Evolutionary conservation across 2,329 filamentous ascomycete species (phyloP).

Genomic region (Geosmithia flava): DNA sequence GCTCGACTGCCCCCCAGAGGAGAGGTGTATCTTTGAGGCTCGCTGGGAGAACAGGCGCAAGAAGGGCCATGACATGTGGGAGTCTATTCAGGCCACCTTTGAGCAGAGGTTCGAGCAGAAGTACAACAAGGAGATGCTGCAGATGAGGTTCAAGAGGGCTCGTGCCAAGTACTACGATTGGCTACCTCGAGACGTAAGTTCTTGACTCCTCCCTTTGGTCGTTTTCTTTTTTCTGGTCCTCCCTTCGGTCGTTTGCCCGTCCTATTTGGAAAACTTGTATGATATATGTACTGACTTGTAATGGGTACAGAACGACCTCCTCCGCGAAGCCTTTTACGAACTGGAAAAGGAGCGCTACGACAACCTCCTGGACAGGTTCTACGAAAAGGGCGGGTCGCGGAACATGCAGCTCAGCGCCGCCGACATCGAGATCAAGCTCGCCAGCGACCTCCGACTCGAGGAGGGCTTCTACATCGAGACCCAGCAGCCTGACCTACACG

Average conservation of each 20-base stretch:
- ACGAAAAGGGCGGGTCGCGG: slow-evolving; percentile 34
- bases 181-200: slow-evolving; percentile 36
- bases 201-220: no score
- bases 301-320: slow-evolving; percentile 21
- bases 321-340: slow-evolving; percentile 24
- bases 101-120: slow-evolving; percentile 18
- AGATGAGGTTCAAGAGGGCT: slow-evolving; percentile 43
- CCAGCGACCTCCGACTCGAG: slow-evolving; percentile 8
- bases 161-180: slow-evolving; percentile 35
- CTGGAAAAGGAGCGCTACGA: slow-evolving; percentile 31
- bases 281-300: neutral
- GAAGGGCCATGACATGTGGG: slow-evolving; percentile 48
- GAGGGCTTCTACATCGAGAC: slow-evolving; percentile 21
- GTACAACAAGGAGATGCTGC: slow-evolving; percentile 33
- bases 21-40: slow-evolving; percentile 36
- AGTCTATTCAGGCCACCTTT: slow-evolving; percentile 34
- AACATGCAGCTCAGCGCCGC: slow-evolving; percentile 33
- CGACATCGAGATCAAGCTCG: slow-evolving; percentile 2
- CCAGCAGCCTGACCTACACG: slow-evolving; percentile 2
- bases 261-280: no score
- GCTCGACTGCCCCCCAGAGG: slow-evolving; percentile 30
- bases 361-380: slow-evolving; percentile 28
- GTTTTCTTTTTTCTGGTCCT: neutral
- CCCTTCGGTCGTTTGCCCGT: no score
- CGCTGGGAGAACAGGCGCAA: slow-evolving; percentile 29